phyloP scores from a whole-genome alignment of 2,329 filamentous ascomycete species.

The Hirsutella minnesotensis region DNA sequence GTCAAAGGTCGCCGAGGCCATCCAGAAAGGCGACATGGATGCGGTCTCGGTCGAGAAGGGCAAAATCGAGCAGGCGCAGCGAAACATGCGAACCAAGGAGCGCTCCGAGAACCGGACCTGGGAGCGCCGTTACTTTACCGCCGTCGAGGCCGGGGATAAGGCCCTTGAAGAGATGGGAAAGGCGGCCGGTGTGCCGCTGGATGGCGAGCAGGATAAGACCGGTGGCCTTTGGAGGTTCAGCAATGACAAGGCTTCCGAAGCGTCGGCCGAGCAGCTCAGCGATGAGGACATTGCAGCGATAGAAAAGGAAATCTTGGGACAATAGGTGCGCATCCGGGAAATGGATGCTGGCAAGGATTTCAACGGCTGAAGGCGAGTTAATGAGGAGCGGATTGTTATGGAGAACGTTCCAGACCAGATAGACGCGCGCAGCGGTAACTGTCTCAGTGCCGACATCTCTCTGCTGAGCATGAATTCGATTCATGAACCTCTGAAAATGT shows the following conservation, averaged over 20 bases:
- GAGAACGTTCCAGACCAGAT: too few relatives aligned
- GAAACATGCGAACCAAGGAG: slow-evolving; percentile 61
- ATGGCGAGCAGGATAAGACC: slow-evolving; percentile 48
- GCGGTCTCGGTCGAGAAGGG: slow-evolving; percentile 66
- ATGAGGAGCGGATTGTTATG: too few relatives aligned
- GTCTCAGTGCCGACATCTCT: too few relatives aligned
- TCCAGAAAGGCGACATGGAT: slow-evolving; percentile 76
- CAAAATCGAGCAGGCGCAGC: slow-evolving; percentile 82
- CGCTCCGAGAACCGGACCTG: slow-evolving; percentile 63
- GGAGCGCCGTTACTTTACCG: slow-evolving; percentile 74
- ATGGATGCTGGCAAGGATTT: not conserved
- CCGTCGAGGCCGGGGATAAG: slow-evolving; percentile 30
- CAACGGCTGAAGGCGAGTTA: too few relatives aligned
- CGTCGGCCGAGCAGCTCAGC: slow-evolving; percentile 22
- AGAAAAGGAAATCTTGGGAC: slow-evolving; percentile 31
- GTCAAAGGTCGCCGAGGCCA: slow-evolving; percentile 72
- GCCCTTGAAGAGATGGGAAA: slow-evolving; percentile 33
- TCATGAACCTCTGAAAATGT: too few relatives aligned
- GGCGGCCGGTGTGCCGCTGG: slow-evolving; percentile 31
- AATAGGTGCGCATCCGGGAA: slow-evolving; percentile 12
- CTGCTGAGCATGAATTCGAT: too few relatives aligned
- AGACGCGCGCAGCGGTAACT: too few relatives aligned
- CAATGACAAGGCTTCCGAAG: slow-evolving; percentile 29
- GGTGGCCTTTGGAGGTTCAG: slow-evolving; percentile 50
- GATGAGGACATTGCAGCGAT: slow-evolving; percentile 28